A percentile compares a stretch with the other conserved stretches of the same genome.
phyloP scores from a whole-genome alignment of 2,329 filamentous ascomycete genomes.

The Fusarium coffeatum region DNA sequence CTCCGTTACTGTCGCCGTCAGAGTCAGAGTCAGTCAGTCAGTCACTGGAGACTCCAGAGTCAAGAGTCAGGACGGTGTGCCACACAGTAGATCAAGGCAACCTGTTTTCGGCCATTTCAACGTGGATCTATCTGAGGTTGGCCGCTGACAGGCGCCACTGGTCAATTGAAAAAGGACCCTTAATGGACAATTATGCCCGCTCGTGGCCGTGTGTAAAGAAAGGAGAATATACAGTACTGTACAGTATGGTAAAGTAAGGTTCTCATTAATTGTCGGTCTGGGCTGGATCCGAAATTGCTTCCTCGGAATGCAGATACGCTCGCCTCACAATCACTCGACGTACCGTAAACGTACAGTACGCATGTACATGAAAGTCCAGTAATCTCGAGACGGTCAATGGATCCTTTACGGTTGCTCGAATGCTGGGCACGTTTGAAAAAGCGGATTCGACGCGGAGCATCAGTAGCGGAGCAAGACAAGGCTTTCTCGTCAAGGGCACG shows the following conservation, averaged over 20 bases:
- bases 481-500: constrained; percentile 13
- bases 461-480: constrained; percentile 29
- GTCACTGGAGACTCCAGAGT: background rate
- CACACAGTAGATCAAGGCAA: constrained; percentile 32
- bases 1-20: background rate
- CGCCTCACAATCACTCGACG: constrained; percentile 14
- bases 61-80: constrained; percentile 36
- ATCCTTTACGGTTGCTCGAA: constrained; percentile 32
- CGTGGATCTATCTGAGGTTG: constrained; percentile 38
- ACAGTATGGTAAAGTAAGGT: background rate
- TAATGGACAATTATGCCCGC: constrained; percentile 23
- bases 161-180: constrained; percentile 28
- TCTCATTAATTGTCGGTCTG: constrained; percentile 11
- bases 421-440: constrained; percentile 22
- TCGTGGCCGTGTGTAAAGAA: constrained; percentile 26
- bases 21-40: background rate
- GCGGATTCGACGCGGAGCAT: constrained; percentile 33
- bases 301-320: constrained; percentile 24
- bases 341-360: constrained; percentile 1
- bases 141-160: constrained; percentile 39
- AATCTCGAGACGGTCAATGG: constrained; percentile 29
- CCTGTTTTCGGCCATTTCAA: constrained; percentile 29
- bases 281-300: constrained; percentile 41
- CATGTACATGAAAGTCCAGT: background rate
- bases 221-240: background rate